Evolutionary conservation across 1,139 yeast genomes (phyloP).

Genomic region (Geotrichum carabidarum): DNA sequence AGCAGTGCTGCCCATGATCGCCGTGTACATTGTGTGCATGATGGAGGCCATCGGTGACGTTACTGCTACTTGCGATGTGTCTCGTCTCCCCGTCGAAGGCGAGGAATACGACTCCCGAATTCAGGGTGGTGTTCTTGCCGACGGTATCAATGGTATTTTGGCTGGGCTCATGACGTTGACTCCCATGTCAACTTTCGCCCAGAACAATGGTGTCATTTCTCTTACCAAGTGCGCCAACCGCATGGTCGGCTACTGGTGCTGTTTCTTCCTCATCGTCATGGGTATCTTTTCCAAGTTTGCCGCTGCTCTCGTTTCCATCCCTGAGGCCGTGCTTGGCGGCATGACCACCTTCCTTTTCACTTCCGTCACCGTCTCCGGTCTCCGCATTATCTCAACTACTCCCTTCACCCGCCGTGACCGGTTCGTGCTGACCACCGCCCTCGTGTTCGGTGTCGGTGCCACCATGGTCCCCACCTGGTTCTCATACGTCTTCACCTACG

Average conservation of each 20-base stretch:
- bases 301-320: slow-evolving; percentile 81
- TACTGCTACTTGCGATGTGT: slow-evolving; percentile 88
- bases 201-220: slow-evolving; percentile 88
- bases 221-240: slow-evolving; percentile 86
- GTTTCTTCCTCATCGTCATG: slow-evolving; percentile 75
- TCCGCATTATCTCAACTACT: slow-evolving; percentile 67
- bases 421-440: slow-evolving; percentile 69
- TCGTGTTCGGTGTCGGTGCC: slow-evolving; percentile 76
- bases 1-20: slow-evolving; percentile 72
- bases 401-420: slow-evolving; percentile 85
- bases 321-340: slow-evolving; percentile 81
- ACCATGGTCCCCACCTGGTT: slow-evolving; percentile 76
- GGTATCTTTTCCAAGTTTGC: slow-evolving; percentile 86
- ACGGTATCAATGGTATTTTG: slow-evolving; percentile 61
- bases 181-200: slow-evolving; percentile 87
- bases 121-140: slow-evolving; percentile 89
- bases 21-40: slow-evolving; percentile 72
- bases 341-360: slow-evolving; percentile 88
- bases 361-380: slow-evolving; percentile 84
- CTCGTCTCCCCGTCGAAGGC: slow-evolving; percentile 78
- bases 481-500: slow-evolving; percentile 64
- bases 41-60: slow-evolving; percentile 93
- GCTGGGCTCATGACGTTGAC: slow-evolving; percentile 65
- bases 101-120: slow-evolving; percentile 72
- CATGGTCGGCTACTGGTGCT: slow-evolving; percentile 84